Evolutionary conservation across 306 rosid species (phyloP), one percentile per base, ranked within the genome.

Genomic region (Lathyrus aphaca): DNA sequence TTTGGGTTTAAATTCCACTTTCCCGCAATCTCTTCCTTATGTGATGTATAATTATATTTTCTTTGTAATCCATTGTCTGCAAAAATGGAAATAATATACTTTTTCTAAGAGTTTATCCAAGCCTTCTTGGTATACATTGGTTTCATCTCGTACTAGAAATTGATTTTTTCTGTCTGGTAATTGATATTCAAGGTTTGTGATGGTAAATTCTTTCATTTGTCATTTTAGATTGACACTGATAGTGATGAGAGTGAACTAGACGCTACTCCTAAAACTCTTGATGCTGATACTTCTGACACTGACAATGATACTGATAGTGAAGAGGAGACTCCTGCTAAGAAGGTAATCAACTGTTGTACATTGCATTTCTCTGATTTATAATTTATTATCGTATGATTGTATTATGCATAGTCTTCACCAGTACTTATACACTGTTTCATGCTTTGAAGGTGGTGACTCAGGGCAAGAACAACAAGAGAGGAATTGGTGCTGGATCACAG

Each of bases 391-490:
- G 62, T 63, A 14, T 61, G 39, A 54, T 68, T 39, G 56, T 11
- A 10, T 61, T 14, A 2, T 57, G 43, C 17, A n/a, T 46, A 30
- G 12, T 39, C 8, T 38, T 35, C 40, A 6, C 14, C 46, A 12
- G 6, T 15, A 63, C 30, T 55, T 18, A 46, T 49, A 10, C n/a
- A 8, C 48, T 3, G 11, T n/a, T 19, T 40, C 39, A 13, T 42
- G 11, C 53, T 29, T 46, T 68, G 63, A 68, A 87, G 92, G 83
- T 65, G 49, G 19, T 46, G 30, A 69, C 63, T 53, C 25, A 62
- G 61, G 53, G 72, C 39, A 93, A 93, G 84, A 93, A 90, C 29
- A 93, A 90, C 83, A 93, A 90, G 80, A 93, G 97, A 53, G 30
- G 83, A 8, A 80, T 70, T 14, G 94, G 60, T 0, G 70, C 91